Conservation (phyloP, 2,329 filamentous ascomycete species). For the Xylaria sp. region DNA sequence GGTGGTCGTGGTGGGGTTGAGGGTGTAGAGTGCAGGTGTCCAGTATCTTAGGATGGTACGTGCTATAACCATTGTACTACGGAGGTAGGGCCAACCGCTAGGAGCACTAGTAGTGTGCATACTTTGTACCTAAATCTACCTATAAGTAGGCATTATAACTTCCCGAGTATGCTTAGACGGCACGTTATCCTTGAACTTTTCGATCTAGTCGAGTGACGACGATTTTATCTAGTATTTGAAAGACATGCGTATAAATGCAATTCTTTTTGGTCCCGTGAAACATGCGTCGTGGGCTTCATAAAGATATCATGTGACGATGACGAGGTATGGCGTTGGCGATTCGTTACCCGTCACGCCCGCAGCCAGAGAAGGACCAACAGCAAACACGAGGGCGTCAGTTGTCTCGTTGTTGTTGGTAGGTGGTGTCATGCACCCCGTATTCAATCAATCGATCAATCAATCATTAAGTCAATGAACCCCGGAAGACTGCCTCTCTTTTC, state of each 20-base stretch:
- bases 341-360: not conserved
- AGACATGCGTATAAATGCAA: not conserved
- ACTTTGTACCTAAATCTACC: too few relatives aligned
- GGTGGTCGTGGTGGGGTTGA: too few relatives aligned
- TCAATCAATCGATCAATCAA: not conserved
- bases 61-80: too few relatives aligned
- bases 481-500: too few relatives aligned
- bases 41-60: too few relatives aligned
- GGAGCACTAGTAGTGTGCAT: too few relatives aligned
- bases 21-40: too few relatives aligned
- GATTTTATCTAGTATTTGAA: not conserved
- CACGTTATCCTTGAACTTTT: too few relatives aligned
- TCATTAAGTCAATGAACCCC: not conserved
- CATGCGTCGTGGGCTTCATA: not conserved
- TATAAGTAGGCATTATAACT: too few relatives aligned
- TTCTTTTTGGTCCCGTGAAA: not conserved
- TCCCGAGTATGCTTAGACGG: too few relatives aligned
- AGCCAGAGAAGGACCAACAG: not conserved
- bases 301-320: not conserved
- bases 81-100: too few relatives aligned
- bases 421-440: not conserved
- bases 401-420: not conserved
- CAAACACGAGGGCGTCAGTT: not conserved
- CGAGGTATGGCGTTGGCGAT: not conserved
- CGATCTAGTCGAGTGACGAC: too few relatives aligned